These are phyloP conservation scores for Gossypium rotundifolium DNA, from an alignment of 345 rosid genomes.

Conservation along the genomic window DNA sequence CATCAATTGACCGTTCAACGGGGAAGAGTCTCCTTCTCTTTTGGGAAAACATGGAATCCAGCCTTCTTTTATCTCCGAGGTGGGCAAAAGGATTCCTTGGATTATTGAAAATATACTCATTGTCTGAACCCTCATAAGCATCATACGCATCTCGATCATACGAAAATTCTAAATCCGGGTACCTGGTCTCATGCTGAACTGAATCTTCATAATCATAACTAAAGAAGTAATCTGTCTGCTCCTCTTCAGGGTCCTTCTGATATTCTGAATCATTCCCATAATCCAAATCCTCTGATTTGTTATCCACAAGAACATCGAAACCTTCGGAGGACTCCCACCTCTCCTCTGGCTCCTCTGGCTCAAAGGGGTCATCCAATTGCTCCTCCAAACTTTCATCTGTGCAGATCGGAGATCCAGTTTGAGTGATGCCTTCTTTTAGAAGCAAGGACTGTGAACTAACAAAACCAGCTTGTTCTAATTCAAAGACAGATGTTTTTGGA, in stretches of 20 bases:
- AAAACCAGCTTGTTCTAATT: constrained; percentile 14
- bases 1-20: constrained; percentile 13
- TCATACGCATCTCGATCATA: constrained; percentile 14
- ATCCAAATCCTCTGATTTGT: constrained; percentile 32
- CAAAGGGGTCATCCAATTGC: constrained; percentile 26
- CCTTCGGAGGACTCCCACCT: constrained; percentile 42
- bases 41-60: constrained; percentile 18
- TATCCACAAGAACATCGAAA: constrained; percentile 50
- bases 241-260: constrained; percentile 20
- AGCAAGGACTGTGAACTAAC: constrained; percentile 18
- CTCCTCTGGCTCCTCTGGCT: constrained; percentile 40
- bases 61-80: constrained; percentile 17
- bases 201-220: constrained; percentile 31
- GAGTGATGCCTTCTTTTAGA: constrained; percentile 21
- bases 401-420: constrained; percentile 14
- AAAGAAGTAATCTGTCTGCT: constrained; percentile 19
- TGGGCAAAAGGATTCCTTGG: constrained; percentile 8
- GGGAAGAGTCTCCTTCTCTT: constrained; percentile 34
- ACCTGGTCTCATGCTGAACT: constrained; percentile 22
- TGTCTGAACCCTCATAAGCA: constrained; percentile 18
- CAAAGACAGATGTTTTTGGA: constrained; percentile 17
- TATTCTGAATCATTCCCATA: constrained; percentile 29
- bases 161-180: constrained; percentile 17
- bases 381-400: constrained; percentile 23
- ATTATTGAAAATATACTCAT: constrained; percentile 20